Conservation (phyloP, 441 rosid genomes). For the Pelargonium fulgidum region DNA sequence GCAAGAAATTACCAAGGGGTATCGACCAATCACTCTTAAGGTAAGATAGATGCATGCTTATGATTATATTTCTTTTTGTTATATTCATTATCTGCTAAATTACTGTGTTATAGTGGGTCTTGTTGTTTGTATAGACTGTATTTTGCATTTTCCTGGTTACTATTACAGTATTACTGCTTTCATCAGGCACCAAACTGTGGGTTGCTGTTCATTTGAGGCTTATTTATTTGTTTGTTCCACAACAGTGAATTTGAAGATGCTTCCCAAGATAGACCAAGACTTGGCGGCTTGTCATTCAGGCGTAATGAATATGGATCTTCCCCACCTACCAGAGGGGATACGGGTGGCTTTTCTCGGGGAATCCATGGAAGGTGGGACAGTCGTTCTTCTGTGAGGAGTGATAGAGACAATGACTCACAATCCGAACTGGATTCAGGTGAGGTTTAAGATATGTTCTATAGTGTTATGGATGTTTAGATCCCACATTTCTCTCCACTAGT, state of each 20-base stretch:
- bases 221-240: conserved; percentile 10
- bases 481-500: not conserved
- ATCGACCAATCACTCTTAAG: conserved; percentile 49
- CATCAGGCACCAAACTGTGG: not conserved
- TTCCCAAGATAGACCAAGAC: conserved; percentile 54
- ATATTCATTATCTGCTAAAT: not conserved
- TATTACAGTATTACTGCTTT: conserved; percentile 14
- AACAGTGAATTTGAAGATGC: conserved; percentile 63
- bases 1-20: conserved; percentile 62
- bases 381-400: conserved; percentile 69
- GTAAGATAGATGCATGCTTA: conserved; percentile 35
- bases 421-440: conserved; percentile 75
- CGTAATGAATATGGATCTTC: conserved; percentile 82
- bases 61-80: not conserved
- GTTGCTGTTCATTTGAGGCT: conserved; percentile 13
- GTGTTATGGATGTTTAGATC: not conserved
- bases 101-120: conserved; percentile 4
- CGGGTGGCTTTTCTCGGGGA: conserved; percentile 46
- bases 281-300: conserved; percentile 47
- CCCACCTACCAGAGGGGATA: conserved; percentile 80
- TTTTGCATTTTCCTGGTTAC: conserved; percentile 8
- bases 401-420: conserved; percentile 69
- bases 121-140: not conserved
- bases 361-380: conserved; percentile 83
- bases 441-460: conserved; percentile 15